Percentiles rank a stretch among this genome's conserved stretches.
phyloP scores from a whole-genome alignment of 495 filamentous ascomycete genomes.

The Xylaria nigripes region DNA sequence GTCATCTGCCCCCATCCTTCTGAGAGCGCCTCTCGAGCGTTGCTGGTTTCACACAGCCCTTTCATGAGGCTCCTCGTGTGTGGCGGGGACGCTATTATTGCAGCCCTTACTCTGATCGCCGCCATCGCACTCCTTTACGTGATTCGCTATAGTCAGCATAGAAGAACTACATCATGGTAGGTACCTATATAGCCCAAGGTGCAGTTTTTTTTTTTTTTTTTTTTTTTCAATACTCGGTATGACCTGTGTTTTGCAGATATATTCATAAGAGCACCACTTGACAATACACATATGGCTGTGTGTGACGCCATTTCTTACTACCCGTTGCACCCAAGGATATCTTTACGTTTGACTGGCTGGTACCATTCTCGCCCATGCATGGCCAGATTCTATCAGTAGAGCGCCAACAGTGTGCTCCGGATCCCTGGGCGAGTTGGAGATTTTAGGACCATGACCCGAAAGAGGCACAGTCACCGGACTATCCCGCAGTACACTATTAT shows the following conservation, averaged over 20 bases:
- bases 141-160: not conserved
- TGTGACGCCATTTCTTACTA: not conserved
- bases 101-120: not conserved
- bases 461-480: not conserved
- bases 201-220: too few relatives aligned
- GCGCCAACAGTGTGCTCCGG: not conserved
- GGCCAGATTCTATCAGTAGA: not conserved
- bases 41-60: not conserved
- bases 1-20: not conserved
- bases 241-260: constrained; percentile 4
- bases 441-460: not conserved
- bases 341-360: not conserved
- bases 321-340: not conserved
- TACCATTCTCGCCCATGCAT: not conserved
- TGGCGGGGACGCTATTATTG: not conserved
- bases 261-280: not conserved
- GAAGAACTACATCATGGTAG: not conserved
- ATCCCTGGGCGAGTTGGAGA: not conserved
- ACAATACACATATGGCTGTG: not conserved
- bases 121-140: not conserved
- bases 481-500: not conserved
- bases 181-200: not conserved
- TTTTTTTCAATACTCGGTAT: not conserved
- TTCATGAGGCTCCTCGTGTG: not conserved
- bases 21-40: not conserved